Base-by-base conservation (phyloP, 1,139 yeast species). In the Eremothecium sinecaudum region DNA sequence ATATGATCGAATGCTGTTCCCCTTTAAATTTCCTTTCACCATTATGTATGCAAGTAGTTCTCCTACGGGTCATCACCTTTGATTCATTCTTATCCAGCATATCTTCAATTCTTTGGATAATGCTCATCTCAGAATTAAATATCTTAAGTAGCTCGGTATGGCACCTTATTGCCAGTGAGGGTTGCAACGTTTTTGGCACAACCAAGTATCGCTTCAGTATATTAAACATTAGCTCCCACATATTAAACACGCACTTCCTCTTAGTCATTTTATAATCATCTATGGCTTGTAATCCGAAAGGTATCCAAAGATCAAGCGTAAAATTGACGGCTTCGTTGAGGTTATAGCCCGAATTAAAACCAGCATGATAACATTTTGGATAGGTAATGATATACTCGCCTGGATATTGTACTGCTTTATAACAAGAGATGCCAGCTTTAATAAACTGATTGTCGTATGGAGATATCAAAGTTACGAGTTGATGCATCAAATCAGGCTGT, bases 401-500 rank as follows among this genome's bases (percentile, higher is more conserved):
- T 0, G 94, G 82, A 13, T 73, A 63, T 53, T 87, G 98, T 44
- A 84, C 75, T 1, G 83, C 81, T 39, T 75, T 80, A 45, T 67
- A 80, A 43, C 80, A 73, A 9, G 67, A 66, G 5, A 82, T 73
- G 0, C 72, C 75, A 24, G 73, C 64, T 19, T 69, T 62, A 3
- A 63, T 53, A 18, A 79, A 60, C 9, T 31, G 23, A 5, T 37
- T 30, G 22, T 67, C 63, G 45, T 61, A 64, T 0, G 96, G 96
- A 4, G 87, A 76, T 3, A 86, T 57, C 50, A 86, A 64, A 0
- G 95, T 79, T 9, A 84, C 86, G 34, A 90, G 63, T 53, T 87
- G 96, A 58, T 83, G 94, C 36, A 87, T 62, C 42, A 87, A 66
- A 59, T 86, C 95, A 0, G 94, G 95, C 48, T 87, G 96, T 48